Percentiles rank a stretch among this genome's conserved stretches.
Conservation (phyloP, 768 basidiomycete genomes). For the Mycena maculata region DNA sequence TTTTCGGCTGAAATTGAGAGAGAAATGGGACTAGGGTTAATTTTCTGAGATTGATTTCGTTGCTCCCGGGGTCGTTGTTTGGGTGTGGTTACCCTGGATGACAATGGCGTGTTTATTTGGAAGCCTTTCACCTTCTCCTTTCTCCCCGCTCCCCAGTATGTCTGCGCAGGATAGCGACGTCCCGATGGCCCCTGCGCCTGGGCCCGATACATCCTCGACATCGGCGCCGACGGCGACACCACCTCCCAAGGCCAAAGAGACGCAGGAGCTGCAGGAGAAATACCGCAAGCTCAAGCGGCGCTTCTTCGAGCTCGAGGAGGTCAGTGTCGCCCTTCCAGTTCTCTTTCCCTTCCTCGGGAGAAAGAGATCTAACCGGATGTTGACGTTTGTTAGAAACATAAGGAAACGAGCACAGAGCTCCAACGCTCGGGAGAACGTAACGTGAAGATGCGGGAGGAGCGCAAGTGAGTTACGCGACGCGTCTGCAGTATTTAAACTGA, state of each 20-base stretch:
- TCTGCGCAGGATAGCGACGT: neutral
- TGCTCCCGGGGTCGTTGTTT: neutral
- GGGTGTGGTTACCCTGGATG: constrained; percentile 13
- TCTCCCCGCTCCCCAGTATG: neutral
- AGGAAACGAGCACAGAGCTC: constrained; percentile 68
- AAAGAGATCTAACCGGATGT: constrained; percentile 42
- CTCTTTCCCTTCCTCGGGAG: constrained; percentile 28
- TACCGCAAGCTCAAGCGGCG: constrained; percentile 73
- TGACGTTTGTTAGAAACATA: constrained; percentile 62
- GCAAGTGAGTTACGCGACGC: constrained; percentile 58
- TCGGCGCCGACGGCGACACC: neutral
- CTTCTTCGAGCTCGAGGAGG: constrained; percentile 78
- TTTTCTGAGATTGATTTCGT: too few relatives aligned
- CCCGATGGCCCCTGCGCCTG: neutral
- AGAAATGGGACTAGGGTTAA: too few relatives aligned
- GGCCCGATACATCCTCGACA: neutral
- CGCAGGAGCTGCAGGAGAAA: constrained; percentile 67
- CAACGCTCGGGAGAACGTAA: constrained; percentile 73
- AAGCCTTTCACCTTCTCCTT: constrained; percentile 14
- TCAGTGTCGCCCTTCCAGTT: constrained; percentile 54
- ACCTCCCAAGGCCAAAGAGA: constrained; percentile 51
- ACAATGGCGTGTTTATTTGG: neutral
- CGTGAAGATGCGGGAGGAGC: constrained; percentile 68
- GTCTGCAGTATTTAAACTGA: constrained; percentile 40
- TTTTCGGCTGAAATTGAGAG: too few relatives aligned